Evolutionary conservation across 2,329 filamentous ascomycete genomes (phyloP), one percentile per base, ranked within the genome.

Genomic region (Pseudogymnoascus sp.): DNA sequence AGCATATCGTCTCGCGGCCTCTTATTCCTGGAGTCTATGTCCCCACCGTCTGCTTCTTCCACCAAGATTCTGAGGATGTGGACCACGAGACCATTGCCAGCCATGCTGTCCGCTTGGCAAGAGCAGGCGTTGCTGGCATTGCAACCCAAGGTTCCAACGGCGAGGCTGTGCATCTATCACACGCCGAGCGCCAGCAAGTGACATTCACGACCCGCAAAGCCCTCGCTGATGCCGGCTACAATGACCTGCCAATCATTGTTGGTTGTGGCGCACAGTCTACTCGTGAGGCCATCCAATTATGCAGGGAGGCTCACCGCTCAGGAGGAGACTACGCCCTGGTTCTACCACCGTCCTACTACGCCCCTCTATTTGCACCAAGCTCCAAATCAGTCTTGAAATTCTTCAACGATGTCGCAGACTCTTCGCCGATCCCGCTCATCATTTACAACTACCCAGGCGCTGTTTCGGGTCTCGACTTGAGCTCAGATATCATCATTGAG

Each of bases 401-500:
- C 73, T 89, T 88, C 77, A 76, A 75, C 38, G 78, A 82, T 59
- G 83, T 86, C 12, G 83, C 82, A 5, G 76, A 94, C 73, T 81
- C 77, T 60, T 91, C 88, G 58, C 89, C 90, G 3, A 78, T 95
- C 14, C 90, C 91, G 22, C 74, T 96, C 64, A 82, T 95, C 67
- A 80, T 96, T 60, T 96, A 96, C 83, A 96, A 95, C 80, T 96
- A 94, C 78, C 92, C 91, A 0, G 91, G 90, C 62, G 91, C 90
- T 58, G 91, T 94, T 7, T 84, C 90, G 8, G 91, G 91, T 62
- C 88, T 95, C 73, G 91, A 96, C 75, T 87, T 96, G 83, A 90
- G 92, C 79, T 92, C 89, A 65, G 91, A 96, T 73, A 81, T 92
- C 66, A 85, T 96, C 71, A 91, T 94, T 77, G 82, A 83, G 73